Percentiles rank a stretch among this genome's conserved stretches.
Evolutionary conservation across 1,284 basidiomycete species (phyloP).

Genomic region (Trichosporon ovoides): DNA sequence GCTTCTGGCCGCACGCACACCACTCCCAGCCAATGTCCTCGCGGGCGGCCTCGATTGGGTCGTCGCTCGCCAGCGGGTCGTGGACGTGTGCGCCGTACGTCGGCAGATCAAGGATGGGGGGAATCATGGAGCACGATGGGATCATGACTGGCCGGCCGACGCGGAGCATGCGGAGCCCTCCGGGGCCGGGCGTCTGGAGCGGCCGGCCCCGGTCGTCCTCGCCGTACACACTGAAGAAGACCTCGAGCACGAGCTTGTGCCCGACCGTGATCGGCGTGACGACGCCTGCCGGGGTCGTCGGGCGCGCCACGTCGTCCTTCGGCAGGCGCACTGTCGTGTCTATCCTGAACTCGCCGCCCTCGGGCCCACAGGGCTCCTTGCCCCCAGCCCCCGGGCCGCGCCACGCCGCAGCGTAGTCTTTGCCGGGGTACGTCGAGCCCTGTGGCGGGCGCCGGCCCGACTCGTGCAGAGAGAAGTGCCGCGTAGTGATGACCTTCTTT

Average conservation of each 20-base stretch:
- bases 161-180: slow-evolving; percentile 40
- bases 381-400: slow-evolving; percentile 20
- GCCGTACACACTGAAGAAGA: slow-evolving; percentile 45
- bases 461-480: slow-evolving; percentile 17
- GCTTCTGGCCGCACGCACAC: slow-evolving; percentile 33
- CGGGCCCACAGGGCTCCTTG: slow-evolving; percentile 12
- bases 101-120: slow-evolving; percentile 16
- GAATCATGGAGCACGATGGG: slow-evolving; percentile 29
- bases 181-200: slow-evolving; percentile 27
- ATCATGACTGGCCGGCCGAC: slow-evolving; percentile 36
- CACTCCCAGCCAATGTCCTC: slow-evolving; percentile 16
- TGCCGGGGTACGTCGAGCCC: slow-evolving; percentile 17
- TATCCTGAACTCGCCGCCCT: slow-evolving; percentile 14
- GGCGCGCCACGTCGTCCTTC: slow-evolving; percentile 33
- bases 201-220: slow-evolving; percentile 26
- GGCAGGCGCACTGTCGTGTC: slow-evolving; percentile 30
- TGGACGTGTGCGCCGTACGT: slow-evolving; percentile 14
- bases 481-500: slow-evolving; percentile 13
- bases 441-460: slow-evolving; percentile 19
- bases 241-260: slow-evolving; percentile 40
- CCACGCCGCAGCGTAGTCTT: slow-evolving; percentile 26
- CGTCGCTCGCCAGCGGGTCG: background rate
- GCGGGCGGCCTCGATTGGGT: background rate
- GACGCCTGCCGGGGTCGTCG: slow-evolving; percentile 29
- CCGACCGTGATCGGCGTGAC: slow-evolving; percentile 45